Evolutionary conservation across 2,329 filamentous ascomycete genomes (phyloP).

Genomic region (Tolypocladium inflatum): DNA sequence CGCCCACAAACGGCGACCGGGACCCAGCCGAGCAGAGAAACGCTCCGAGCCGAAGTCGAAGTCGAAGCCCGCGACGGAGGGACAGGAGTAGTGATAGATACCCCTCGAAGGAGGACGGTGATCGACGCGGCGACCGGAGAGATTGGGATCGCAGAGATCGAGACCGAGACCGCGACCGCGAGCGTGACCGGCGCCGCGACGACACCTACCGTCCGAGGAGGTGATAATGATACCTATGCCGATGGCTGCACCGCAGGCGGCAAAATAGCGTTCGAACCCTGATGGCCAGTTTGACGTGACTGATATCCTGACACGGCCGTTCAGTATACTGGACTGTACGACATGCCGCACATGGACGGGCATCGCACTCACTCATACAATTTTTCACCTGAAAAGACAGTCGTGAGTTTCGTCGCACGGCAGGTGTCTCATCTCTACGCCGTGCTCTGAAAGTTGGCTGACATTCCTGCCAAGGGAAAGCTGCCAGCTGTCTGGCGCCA

Average conservation of each 20-base stretch:
- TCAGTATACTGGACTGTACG: neutral
- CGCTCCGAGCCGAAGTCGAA: slow-evolving; percentile 14
- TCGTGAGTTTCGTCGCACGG: neutral
- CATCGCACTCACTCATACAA: neutral
- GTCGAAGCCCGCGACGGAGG: slow-evolving; percentile 28
- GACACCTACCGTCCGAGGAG: slow-evolving; percentile 4
- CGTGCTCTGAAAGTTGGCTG: neutral
- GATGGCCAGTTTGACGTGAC: neutral
- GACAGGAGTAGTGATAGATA: slow-evolving; percentile 22
- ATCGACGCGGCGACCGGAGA: slow-evolving; percentile 14
- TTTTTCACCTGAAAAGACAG: neutral
- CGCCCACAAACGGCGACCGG: slow-evolving; percentile 1
- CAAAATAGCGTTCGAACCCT: neutral
- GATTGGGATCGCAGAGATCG: slow-evolving; percentile 7
- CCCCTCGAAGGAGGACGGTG: slow-evolving; percentile 15
- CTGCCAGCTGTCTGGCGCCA: slow-evolving; percentile 1
- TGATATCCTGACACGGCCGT: neutral
- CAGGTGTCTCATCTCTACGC: slow-evolving; percentile 2
- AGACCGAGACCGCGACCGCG: slow-evolving; percentile 20
- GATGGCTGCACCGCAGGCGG: neutral
- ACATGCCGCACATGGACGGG: neutral
- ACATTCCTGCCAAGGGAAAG: neutral
- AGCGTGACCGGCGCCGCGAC: slow-evolving; percentile 14
- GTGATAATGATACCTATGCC: neutral
- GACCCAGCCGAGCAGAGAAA: neutral